Evolutionary conservation across 768 basidiomycete genomes (phyloP).

Genomic region (Trametes cinnabarina): DNA sequence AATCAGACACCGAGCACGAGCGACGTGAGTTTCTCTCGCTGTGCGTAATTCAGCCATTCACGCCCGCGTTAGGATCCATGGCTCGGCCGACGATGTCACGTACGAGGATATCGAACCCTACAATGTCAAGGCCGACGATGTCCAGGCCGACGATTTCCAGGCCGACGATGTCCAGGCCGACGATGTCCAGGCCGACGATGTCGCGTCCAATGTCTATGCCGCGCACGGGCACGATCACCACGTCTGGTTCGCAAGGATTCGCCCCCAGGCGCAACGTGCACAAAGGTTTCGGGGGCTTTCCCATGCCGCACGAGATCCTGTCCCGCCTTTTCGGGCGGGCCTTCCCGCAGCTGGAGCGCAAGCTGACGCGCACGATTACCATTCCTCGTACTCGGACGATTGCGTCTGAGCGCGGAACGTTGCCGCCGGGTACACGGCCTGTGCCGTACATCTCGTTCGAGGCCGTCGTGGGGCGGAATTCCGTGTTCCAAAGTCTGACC

Average conservation of each 20-base stretch:
- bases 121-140: conserved; percentile 12
- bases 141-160: conserved; percentile 5
- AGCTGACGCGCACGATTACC: conserved; percentile 68
- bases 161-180: conserved; percentile 14
- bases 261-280: conserved; percentile 32
- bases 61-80: conserved; percentile 23
- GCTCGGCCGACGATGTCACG: conserved; percentile 17
- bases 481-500: conserved; percentile 63
- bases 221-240: conserved; percentile 19
- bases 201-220: conserved; percentile 13
- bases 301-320: conserved; percentile 61
- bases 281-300: conserved; percentile 69
- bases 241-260: conserved; percentile 8
- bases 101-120: conserved; percentile 7
- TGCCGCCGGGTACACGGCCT: conserved; percentile 40
- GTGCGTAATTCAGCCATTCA: neutral
- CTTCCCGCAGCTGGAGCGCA: conserved; percentile 62
- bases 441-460: conserved; percentile 87
- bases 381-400: conserved; percentile 70
- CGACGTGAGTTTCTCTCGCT: conserved; percentile 17
- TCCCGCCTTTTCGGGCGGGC: conserved; percentile 47
- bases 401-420: conserved; percentile 39
- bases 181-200: conserved; percentile 18
- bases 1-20: conserved; percentile 17
- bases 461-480: conserved; percentile 82